Base-by-base conservation (phyloP, 495 filamentous ascomycete species). In the Bombardia bombarda region DNA sequence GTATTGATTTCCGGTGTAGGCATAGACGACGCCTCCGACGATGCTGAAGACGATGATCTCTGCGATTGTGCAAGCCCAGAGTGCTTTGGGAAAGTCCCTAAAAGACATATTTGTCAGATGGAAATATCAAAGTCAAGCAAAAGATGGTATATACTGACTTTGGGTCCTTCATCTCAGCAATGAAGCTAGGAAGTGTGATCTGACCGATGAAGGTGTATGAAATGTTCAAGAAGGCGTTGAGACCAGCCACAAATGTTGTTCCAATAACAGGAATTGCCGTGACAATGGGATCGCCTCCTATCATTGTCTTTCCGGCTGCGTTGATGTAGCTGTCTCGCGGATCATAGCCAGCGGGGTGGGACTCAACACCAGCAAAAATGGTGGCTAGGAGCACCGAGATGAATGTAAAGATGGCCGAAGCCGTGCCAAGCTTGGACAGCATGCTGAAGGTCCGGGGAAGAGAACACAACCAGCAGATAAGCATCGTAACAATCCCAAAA, bases 201-300 rank as follows among this genome's bases (percentile, higher is more conserved):
- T 94, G 87, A 3, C 87, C 87, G 49, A 94, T 92, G 63, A 94
- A 92, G 6, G 87, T 94, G 61, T 92, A 94, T 62, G 77, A 79
- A 55, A 94, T 93, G 60, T 94, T 94, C 50, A 93, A 65, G 65
- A 92, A 92, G 2, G 87, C 87, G 37, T 75, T 86, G 64, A 90
- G 75, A 7, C 83, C 87, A 4, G 68, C 66, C 13, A 94, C 84
- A 44, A 88, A 92, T 1, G 82, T 82, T 0, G 86, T 90, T n/a
- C 78, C 74, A 2, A 66, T 60, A n/a, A 76, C 58, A 0, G 87
- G 84, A 30, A 87, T 52, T 3, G 76, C 76, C 1, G 76, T 74
- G 18, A 87, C 76, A 9, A 74, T 69, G 2, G 83, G 82, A 1
- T 72, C 61, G 6, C 84, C 85, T 7, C 57, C 62, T 4, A 16